Conservation (phyloP, 2,329 filamentous ascomycete species). For the Scedosporium boydii region DNA sequence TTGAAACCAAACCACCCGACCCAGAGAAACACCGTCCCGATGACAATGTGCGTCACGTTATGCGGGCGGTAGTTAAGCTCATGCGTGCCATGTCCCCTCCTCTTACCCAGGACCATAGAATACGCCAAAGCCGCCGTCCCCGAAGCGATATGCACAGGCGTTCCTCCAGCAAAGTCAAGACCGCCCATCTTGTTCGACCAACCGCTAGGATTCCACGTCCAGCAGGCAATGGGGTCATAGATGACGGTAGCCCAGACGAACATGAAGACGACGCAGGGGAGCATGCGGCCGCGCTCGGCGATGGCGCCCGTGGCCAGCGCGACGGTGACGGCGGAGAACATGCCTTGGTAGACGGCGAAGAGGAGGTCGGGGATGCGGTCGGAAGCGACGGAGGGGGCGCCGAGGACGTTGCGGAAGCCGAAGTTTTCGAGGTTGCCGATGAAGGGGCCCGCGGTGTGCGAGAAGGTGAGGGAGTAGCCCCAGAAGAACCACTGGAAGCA, state of each 20-base stretch:
- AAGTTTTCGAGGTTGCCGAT: constrained; percentile 75
- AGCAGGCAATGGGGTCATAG: constrained; percentile 89
- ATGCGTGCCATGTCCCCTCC: constrained; percentile 74
- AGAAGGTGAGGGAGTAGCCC: constrained; percentile 78
- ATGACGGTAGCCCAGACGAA: constrained; percentile 85
- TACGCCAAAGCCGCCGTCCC: constrained; percentile 79
- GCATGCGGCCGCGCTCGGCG: constrained; percentile 78
- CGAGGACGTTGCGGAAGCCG: constrained; percentile 68
- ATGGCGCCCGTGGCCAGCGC: constrained; percentile 78
- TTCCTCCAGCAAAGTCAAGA: constrained; percentile 82
- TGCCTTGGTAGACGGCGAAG: constrained; percentile 79
- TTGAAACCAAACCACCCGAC: constrained; percentile 97
- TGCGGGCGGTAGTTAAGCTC: constrained; percentile 88
- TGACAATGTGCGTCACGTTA: constrained; percentile 86
- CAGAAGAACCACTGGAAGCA: constrained; percentile 95
- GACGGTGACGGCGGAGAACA: constrained; percentile 81
- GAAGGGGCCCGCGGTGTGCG: constrained; percentile 63
- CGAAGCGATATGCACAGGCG: constrained; percentile 80
- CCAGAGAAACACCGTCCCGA: constrained; percentile 90
- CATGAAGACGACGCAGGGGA: constrained; percentile 85
- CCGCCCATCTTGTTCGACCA: constrained; percentile 76
- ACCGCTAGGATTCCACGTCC: constrained; percentile 81
- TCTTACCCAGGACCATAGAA: constrained; percentile 83
- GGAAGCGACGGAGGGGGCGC: constrained; percentile 64
- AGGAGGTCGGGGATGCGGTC: constrained; percentile 68